These are phyloP conservation scores for Volvox carteri DNA, from an alignment of 163 green algal genomes.

Conservation along the genomic window DNA sequence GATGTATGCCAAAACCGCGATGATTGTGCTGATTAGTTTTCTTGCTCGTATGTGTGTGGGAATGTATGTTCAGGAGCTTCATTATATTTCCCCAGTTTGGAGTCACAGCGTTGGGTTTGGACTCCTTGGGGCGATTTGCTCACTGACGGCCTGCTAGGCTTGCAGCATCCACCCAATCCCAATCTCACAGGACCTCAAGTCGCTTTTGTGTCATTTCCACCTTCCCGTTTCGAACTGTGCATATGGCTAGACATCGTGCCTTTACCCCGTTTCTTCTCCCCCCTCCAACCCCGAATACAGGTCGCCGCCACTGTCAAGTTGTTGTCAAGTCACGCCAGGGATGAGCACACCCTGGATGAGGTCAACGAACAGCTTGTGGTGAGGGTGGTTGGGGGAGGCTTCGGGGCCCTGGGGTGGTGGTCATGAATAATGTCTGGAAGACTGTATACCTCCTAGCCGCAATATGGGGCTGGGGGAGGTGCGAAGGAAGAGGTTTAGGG, in stretches of 20 bases:
- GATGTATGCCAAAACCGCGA: neutral
- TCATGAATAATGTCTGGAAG: neutral
- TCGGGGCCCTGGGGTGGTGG: neutral
- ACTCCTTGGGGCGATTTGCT: neutral
- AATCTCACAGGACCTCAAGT: neutral
- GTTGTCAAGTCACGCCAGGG: conserved; percentile 62
- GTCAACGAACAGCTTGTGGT: conserved; percentile 52
- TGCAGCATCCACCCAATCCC: neutral
- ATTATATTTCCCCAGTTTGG: neutral
- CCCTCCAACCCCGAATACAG: neutral
- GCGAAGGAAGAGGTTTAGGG: neutral
- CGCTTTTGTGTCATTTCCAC: neutral
- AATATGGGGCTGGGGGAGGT: neutral
- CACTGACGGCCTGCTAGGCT: neutral
- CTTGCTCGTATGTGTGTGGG: neutral
- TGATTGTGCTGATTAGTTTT: neutral
- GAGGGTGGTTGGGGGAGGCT: neutral
- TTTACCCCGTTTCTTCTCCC: no score
- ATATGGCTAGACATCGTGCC: neutral
- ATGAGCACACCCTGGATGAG: conserved; percentile 67
- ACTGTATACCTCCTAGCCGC: no score
- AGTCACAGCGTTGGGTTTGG: neutral
- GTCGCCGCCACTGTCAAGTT: conserved; percentile 66
- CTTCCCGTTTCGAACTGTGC: neutral
- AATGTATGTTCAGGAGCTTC: neutral